A percentile compares a stretch with the other conserved stretches of the same genome.
Conservation (phyloP, 768 basidiomycete genomes). For the Lactarius evosmus region DNA sequence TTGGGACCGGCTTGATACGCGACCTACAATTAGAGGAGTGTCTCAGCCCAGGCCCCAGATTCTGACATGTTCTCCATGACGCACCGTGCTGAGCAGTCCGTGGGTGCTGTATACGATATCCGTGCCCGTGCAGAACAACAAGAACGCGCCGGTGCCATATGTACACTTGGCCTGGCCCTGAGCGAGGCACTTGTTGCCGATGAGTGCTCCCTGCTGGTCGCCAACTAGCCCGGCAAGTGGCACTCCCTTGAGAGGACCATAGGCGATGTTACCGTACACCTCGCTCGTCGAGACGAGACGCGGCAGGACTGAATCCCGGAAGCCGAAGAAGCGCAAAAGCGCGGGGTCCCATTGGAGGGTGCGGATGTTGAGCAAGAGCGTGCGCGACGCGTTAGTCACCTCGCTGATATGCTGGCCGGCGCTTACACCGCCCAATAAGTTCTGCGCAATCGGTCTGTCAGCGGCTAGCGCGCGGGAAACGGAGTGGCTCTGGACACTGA, state of each 20-base stretch:
- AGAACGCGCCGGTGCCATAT: constrained; percentile 95
- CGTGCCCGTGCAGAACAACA: constrained; percentile 89
- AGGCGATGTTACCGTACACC: constrained; percentile 77
- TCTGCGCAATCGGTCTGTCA: constrained; percentile 42
- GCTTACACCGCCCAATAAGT: constrained; percentile 74
- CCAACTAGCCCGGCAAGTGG: constrained; percentile 92
- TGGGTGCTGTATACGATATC: constrained; percentile 83
- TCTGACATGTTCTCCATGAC: constrained; percentile 19
- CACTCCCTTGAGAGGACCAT: constrained; percentile 66
- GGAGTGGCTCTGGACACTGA: constrained; percentile 32
- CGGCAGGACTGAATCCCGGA: constrained; percentile 77
- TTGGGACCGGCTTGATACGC: constrained; percentile 85
- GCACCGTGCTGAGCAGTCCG: constrained; percentile 85
- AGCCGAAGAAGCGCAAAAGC: constrained; percentile 82
- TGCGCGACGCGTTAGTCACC: constrained; percentile 94
- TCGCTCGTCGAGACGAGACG: constrained; percentile 88
- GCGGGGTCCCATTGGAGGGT: constrained; percentile 80
- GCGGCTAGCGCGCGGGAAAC: background rate
- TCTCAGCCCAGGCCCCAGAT: background rate
- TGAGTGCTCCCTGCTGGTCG: constrained; percentile 96
- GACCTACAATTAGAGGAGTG: constrained; percentile 47
- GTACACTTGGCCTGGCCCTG: constrained; percentile 97
- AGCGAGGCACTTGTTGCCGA: constrained; percentile 93
- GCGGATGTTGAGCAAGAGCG: constrained; percentile 81
- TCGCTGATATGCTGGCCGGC: constrained; percentile 81